Evolutionary conservation across 257 asterid genomes (phyloP), one percentile per base, ranked within the genome.

Genomic region (Galeopsis tetrahit): DNA sequence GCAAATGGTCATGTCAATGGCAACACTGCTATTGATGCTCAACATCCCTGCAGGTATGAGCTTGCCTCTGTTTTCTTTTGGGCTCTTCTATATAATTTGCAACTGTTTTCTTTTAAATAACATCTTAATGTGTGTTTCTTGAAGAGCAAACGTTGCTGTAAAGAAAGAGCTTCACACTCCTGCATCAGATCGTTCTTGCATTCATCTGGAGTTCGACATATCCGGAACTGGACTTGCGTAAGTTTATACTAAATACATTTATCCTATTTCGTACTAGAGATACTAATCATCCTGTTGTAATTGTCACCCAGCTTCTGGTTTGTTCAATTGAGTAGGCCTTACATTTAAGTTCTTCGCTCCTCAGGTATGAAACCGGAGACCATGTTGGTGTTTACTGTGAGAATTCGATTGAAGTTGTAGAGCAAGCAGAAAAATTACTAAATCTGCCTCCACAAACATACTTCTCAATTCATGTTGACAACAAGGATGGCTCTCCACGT

Each of bases 121-220:
- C 72, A 63, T 74, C 46, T 48, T 1, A 52, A 8, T 66, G 40
- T 71, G 28, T 83, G 71, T 46, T 71, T 52, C 53, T 77, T 77
- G 82, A 78, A 94, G 97, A 75, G 82, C 85, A 63, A 87, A 88
- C 76, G 96, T 91, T 71, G 93, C 93, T 70, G 85, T 88, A 73
- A 91, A 51, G 87, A 94, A 74, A 83, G 99, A 94, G 82, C 97
- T 94, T 77, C 99, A 94, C 85, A 79, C 90, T 70, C 85, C 97
- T 60, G 95, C 87, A 72, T 94, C 99, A 51, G 97, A 94, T 70
- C 97, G 97, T 17, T 94, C 97, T 78, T 94, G 98, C 86, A 94
- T 82, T 35, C 99, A 91, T 75, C 80, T 94, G 80, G 99, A 94
- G 79, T 94, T 94, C 46, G 98, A 94, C 88, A 91, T 94, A 80